Evolutionary conservation across 352 stramenopile genomes (phyloP), one percentile per base, ranked within the genome.

Genomic region (Peronospora farinosa): DNA sequence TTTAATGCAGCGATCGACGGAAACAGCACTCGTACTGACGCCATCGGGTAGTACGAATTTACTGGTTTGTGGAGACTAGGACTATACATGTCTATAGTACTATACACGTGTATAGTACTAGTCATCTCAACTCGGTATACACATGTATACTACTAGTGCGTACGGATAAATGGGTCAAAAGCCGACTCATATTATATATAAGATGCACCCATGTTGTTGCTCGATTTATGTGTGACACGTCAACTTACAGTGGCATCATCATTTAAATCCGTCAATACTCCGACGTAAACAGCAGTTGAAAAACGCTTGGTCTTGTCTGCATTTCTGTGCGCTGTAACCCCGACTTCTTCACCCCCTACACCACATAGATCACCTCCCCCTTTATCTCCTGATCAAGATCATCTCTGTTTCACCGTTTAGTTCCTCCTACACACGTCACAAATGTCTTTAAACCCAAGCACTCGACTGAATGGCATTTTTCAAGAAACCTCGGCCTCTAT

Each of bases 401-500:
- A 43, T 21, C 11, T 21, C 12, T 17, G 28, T 55, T 16, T 40
- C 19, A 2, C 19, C 13, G 5, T 30, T 7, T 6, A 51, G 19
- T 3, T 38, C 40, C 15, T 17, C 3, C 38, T 60, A 40, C 10
- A 27, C n/a, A 10, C 47, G 35, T 42, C 32, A 19, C 25, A 48
- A 61, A 68, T 68, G 62, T 12, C 62, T 5, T 72, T 54, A 9
- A 76, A 86, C 46, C 72, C 75, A 11, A 75, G 68, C 27, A 40
- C 70, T 37, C 77, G 77, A 15, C 54, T 88, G 8, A 67, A 66
- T 46, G 68, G 71, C 38, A 67, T 88, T 45, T 88, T 88, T 58
- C 64, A 80, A 47, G 65, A 64, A 40, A 50, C 52, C 15, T 49
- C 59, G 9, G 25, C 38, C 15, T 40, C 65, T 15, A 49, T 56